Conservation (phyloP, 345 rosid genomes). For the Reutealis trisperma region DNA sequence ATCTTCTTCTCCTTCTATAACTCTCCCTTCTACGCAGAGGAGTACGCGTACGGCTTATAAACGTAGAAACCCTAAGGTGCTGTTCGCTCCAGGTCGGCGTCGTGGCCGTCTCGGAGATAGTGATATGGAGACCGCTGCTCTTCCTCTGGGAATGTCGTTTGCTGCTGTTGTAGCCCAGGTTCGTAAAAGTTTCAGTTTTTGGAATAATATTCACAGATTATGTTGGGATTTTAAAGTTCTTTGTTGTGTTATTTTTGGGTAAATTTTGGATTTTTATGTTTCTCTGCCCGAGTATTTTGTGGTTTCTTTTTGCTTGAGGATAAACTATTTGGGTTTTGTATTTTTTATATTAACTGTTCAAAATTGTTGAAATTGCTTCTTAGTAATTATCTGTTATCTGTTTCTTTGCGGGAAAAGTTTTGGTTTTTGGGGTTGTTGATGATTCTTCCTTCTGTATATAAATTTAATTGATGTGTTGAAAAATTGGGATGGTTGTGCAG, state of each 20-base stretch:
- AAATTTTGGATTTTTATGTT: constrained; percentile 3
- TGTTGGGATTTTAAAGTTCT: neutral
- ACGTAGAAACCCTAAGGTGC: constrained; percentile 39
- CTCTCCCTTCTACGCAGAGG: constrained; percentile 24
- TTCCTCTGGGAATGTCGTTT: constrained; percentile 90
- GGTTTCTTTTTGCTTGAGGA: neutral
- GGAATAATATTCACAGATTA: neutral
- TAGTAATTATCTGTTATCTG: neutral
- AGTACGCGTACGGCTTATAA: constrained; percentile 31
- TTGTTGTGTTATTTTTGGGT: neutral
- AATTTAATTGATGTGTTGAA: neutral
- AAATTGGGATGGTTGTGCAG: neutral
- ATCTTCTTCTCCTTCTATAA: constrained; percentile 30
- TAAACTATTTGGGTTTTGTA: neutral
- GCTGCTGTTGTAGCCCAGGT: constrained; percentile 91
- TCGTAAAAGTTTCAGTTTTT: constrained; percentile 13
- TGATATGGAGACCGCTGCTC: constrained; percentile 64
- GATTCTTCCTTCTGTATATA: neutral
- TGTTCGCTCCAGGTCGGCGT: constrained; percentile 34
- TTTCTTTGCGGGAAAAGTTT: no score
- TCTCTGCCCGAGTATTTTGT: neutral
- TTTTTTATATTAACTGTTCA: neutral
- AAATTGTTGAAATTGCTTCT: neutral
- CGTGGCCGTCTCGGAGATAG: constrained; percentile 35
- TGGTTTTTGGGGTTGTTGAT: neutral